phyloP scores from a whole-genome alignment of 2,329 filamentous ascomycete species.

The Mycosphaerelloides madeirae region DNA sequence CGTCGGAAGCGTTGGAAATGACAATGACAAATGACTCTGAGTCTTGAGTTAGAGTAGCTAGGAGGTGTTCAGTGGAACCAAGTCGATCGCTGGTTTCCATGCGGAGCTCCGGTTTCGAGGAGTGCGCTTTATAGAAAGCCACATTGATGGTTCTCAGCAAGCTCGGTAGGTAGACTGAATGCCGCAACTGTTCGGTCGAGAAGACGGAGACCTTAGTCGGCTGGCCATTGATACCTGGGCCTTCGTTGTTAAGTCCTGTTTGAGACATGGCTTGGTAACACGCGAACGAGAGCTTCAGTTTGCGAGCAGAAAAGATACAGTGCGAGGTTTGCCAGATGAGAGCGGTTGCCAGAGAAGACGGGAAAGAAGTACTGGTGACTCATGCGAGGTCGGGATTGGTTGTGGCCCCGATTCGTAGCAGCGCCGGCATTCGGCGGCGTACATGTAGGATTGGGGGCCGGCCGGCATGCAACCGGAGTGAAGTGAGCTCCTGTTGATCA shows the following conservation, averaged over 20 bases:
- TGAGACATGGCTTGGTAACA: background rate
- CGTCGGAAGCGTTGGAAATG: conserved; percentile 1
- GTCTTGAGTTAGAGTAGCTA: conserved; percentile 6
- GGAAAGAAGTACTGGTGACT: too few relatives aligned
- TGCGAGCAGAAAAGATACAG: too few relatives aligned
- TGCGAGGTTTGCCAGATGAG: too few relatives aligned
- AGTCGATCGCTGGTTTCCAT: conserved; percentile 8
- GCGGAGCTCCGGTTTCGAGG: conserved; percentile 8
- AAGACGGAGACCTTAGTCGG: conserved; percentile 8
- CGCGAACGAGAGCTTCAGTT: too few relatives aligned
- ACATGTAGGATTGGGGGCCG: too few relatives aligned
- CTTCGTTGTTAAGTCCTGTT: background rate
- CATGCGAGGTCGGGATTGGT: too few relatives aligned
- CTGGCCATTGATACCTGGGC: conserved; percentile 2
- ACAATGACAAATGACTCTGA: conserved; percentile 15
- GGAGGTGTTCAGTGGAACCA: conserved; percentile 10
- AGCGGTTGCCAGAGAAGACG: too few relatives aligned
- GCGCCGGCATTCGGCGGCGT: too few relatives aligned
- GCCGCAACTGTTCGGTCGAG: conserved; percentile 5
- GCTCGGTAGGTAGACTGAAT: conserved; percentile 8
- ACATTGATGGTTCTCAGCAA: conserved; percentile 12
- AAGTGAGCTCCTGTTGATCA: too few relatives aligned
- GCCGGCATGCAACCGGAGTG: too few relatives aligned
- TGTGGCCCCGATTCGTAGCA: too few relatives aligned
- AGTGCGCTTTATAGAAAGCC: conserved; percentile 9